Evolutionary conservation across 495 filamentous ascomycete genomes (phyloP), one percentile per base, ranked within the genome.

Genomic region (Penicillium cosmopolitanum): DNA sequence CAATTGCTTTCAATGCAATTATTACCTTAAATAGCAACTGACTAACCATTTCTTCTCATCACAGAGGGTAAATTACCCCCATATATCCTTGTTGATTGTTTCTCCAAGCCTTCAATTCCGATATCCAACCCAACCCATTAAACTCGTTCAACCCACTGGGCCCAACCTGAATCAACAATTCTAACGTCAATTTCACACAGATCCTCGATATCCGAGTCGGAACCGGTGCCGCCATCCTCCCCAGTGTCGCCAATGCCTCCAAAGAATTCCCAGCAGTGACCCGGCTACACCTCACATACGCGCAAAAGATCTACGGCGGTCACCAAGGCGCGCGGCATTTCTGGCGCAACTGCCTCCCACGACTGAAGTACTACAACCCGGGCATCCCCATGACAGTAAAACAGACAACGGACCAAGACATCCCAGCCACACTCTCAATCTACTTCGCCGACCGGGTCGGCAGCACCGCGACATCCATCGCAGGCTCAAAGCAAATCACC

Each of bases 311-410:
- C 55, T 72, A 78, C 56, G 61, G 61, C 56, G 77, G 78, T 43
- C 90, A 96, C 73, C 81, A 89, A 69, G 94, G 94, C 23, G 85
- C 95, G 35, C 88, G 90, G 57, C 91, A 92, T 80, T 96, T 98
- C 82, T 97, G 92, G 93, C 86, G 84, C 50, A 75, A 85, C 38
- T 89, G 84, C 65, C 86, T 98, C 34, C 90, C 90, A 2, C 85
- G 91, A 61, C 79, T 98, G 55, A 96, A 98, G 81, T 98, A 88
- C 79, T 89, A 95, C 80, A 98, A 98, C 70, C 95, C 95, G 0
- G 78, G 84, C 8, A 70, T 98, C 15, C 82, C 85, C 15, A 94
- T 98, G 86, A 87, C 89, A 36, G 86, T 98, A 53, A 84, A 84
- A 65, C 88, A 91, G 51, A 86, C 80, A 19, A 44, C 58, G 18